Conservation (phyloP, 768 basidiomycete genomes). For the Tephrocybe rancida region DNA sequence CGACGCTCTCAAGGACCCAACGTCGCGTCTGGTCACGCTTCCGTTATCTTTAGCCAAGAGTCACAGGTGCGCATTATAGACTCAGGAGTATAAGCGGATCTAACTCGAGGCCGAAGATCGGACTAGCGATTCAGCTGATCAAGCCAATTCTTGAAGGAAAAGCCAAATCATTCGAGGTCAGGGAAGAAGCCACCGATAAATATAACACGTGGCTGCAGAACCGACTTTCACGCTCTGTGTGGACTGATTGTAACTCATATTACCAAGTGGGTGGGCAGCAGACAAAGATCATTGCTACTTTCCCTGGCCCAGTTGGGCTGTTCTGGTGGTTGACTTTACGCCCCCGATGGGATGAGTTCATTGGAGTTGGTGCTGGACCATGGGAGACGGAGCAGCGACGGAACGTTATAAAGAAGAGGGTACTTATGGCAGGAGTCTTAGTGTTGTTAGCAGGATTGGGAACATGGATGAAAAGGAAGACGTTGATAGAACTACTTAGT, state of each 20-base stretch:
- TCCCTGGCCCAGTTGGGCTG: slow-evolving; percentile 53
- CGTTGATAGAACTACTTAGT: slow-evolving; percentile 6
- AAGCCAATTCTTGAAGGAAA: slow-evolving; percentile 51
- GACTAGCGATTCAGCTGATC: slow-evolving; percentile 49
- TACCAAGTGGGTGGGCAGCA: slow-evolving; percentile 43
- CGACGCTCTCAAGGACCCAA: slow-evolving; percentile 47
- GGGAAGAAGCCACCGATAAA: slow-evolving; percentile 42
- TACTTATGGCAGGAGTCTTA: slow-evolving; percentile 23
- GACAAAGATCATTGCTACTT: slow-evolving; percentile 48
- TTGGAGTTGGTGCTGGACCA: slow-evolving; percentile 38
- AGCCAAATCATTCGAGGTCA: slow-evolving; percentile 53
- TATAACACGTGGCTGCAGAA: slow-evolving; percentile 57
- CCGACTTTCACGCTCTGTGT: slow-evolving; percentile 50
- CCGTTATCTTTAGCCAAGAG: slow-evolving; percentile 58
- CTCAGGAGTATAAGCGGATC: slow-evolving; percentile 12
- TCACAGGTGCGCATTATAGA: slow-evolving; percentile 42
- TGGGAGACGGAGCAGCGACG: slow-evolving; percentile 34
- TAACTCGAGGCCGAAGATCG: slow-evolving; percentile 37
- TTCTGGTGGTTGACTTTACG: slow-evolving; percentile 55
- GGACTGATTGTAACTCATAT: slow-evolving; percentile 56
- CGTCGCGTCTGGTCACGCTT: slow-evolving; percentile 58
- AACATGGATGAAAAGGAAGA: slow-evolving; percentile 12
- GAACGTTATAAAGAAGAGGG: slow-evolving; percentile 22
- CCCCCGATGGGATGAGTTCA: slow-evolving; percentile 46
- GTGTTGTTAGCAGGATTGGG: slow-evolving; percentile 22